Conservation (phyloP, 805 yeast species). For the Spencermartinsiella europaea region DNA sequence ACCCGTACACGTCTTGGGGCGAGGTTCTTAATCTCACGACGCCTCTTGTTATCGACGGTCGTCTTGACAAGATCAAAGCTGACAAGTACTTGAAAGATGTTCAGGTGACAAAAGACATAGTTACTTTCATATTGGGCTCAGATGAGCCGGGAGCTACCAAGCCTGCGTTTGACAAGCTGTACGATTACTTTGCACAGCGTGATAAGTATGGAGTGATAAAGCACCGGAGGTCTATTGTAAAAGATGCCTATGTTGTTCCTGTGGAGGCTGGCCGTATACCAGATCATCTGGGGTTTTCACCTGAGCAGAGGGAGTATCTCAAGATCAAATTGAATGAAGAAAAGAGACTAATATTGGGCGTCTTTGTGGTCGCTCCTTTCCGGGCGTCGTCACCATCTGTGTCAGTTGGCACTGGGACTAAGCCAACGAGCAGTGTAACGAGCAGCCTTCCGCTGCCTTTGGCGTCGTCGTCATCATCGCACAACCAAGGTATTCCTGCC, state of each 20-base stretch:
- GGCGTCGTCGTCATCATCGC: not conserved
- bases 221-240: conserved; percentile 44
- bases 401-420: too few species aligned
- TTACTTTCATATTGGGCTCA: conserved; percentile 41
- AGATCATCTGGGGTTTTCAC: conserved; percentile 15
- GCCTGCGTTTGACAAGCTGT: conserved; percentile 32
- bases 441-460: not conserved
- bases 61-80: conserved; percentile 52
- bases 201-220: conserved; percentile 58
- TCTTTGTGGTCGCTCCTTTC: conserved; percentile 14
- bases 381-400: not conserved
- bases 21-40: conserved; percentile 13
- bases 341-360: conserved; percentile 11
- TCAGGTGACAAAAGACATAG: conserved; percentile 45
- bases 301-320: conserved; percentile 3
- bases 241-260: conserved; percentile 59
- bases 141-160: conserved; percentile 20
- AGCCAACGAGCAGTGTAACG: too few species aligned
- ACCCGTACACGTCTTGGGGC: conserved; percentile 22
- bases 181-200: conserved; percentile 43
- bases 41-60: conserved; percentile 55
- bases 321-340: not conserved
- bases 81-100: conserved; percentile 48
- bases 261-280: conserved; percentile 21
- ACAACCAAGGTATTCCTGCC: too few species aligned